Base-by-base conservation (phyloP, 139 green algal genomes). In the Ulvella scutata region DNA sequence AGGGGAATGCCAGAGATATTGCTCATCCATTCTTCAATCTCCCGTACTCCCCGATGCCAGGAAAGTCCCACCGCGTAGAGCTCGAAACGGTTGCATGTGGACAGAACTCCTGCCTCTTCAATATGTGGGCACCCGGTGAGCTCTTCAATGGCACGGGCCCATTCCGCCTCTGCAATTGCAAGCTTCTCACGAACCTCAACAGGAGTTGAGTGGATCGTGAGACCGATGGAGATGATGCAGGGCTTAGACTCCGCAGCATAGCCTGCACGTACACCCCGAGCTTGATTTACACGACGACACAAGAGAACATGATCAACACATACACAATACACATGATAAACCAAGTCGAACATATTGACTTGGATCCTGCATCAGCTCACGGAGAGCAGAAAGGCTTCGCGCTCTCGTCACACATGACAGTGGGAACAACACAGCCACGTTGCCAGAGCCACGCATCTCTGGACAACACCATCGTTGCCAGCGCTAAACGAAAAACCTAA, bases 11-110 rank as follows among this genome's bases (percentile, higher is more conserved):
- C 95, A 43, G 81, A 91, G 21, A 88, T 89, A 21, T 85, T 84
- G n/a, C 78, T 92, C 83, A 99, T 94, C 95, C 95, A 99, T 75
- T 99, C 93, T 81, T 97, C 94, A 0, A 99, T 90, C 85, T 99
- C 94, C 4, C 88, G 82, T 33, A 97, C 92, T 36, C 92, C 94
- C 36, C 94, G 79, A 83, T 99, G 90, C 86, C 90, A 98, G 26
- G 85, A 93, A 6, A 97, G 82, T 2, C 85, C 95, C n/a, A 98
- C 90, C 3, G 96, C 88, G 74, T 99, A 99, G 4, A 99, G 85
- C 87, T 99, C 95, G 93, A 99, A 96, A 60, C 95, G 89, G 85
- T 99, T 99, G 88, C 95, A 99, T 23, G 95, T 99, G 31, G 89
- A 96, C 34, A 99, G 84, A 34, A 99, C 90, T 3, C 82, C 95